Conservation (phyloP, 139 green algal species). For the Micractinium sp. region DNA sequence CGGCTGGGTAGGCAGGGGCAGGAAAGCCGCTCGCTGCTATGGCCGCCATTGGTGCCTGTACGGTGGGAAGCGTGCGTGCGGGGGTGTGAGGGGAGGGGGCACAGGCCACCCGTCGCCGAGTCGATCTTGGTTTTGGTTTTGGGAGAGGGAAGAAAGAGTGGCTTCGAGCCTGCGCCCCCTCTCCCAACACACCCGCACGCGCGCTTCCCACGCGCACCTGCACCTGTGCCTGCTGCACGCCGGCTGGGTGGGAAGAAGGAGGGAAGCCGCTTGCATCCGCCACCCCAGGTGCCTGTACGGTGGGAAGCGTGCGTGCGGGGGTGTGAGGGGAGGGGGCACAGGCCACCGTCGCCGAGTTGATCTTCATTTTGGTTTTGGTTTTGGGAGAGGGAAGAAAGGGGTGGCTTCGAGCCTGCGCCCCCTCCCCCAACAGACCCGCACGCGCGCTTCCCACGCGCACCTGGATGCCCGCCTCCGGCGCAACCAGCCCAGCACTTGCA, state of each 20-base stretch:
- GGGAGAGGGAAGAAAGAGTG: neutral
- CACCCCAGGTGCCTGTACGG: neutral
- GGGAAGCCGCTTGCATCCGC: neutral
- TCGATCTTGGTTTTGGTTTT: neutral
- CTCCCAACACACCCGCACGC: neutral
- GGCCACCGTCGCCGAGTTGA: neutral
- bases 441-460: conserved; percentile 8
- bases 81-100: neutral
- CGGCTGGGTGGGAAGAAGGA: neutral
- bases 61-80: neutral
- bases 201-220: conserved; percentile 12
- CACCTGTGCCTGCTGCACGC: neutral
- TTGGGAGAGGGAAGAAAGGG: neutral
- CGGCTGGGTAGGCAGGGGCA: neutral
- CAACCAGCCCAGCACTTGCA: neutral
- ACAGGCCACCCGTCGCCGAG: neutral
- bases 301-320: neutral
- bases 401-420: neutral
- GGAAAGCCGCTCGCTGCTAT: neutral
- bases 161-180: neutral
- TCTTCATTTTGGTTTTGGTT: neutral
- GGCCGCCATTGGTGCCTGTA: neutral
- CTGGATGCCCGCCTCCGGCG: neutral
- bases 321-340: neutral
- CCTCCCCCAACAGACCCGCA: neutral